Evolutionary conservation across 441 rosid genomes (phyloP), one percentile per base, ranked within the genome.

Genomic region (Biscutella auriculata): DNA sequence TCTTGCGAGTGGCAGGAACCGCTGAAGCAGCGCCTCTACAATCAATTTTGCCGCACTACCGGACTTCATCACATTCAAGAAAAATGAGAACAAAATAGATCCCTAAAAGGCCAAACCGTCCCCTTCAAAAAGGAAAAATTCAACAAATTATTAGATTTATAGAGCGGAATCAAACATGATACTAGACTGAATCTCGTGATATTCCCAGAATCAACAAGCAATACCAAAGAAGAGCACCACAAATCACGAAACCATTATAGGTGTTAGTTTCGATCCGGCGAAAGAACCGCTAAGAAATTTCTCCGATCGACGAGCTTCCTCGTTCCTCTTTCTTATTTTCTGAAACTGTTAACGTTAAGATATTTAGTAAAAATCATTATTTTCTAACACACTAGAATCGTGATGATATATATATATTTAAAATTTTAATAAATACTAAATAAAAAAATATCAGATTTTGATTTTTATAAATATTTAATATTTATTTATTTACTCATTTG

Each of bases 11-110:
- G 99, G 99, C 10, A 94, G 82, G 69, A 94, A 94, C 29, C 95
- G 93, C 73, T 89, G 99, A 55, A 94, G 86, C 67, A 94, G 74
- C 41, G 99, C 96, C 67, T 94, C 97, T 44, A 94, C 99, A 52
- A 94, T 89, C 81, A 87, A 68, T 73, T 87, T 94, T 29, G 97
- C 99, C 8, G 95, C 91, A 67, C 96, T 84, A 40, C 93, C 97
- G 3, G 93, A 79, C 81, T 85, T 94, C 95, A 85, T 87, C 68
- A 71, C 74, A 43, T 56, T 26, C 65, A 44, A 15, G 45, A 26
- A n/a, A n/a, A n/a, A n/a, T n/a, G n/a, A n/a, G n/a, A n/a, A n/a
- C n/a, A 45, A 7, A 16, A 16, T 53, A 54, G 67, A 67, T 67
- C 72, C 65, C 21, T 11, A 67, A 25, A 54, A n/a, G 40, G 5